These are phyloP conservation scores for Vickermania spadyakhi DNA, from an alignment of 208 protist species.

Conservation along the genomic window DNA sequence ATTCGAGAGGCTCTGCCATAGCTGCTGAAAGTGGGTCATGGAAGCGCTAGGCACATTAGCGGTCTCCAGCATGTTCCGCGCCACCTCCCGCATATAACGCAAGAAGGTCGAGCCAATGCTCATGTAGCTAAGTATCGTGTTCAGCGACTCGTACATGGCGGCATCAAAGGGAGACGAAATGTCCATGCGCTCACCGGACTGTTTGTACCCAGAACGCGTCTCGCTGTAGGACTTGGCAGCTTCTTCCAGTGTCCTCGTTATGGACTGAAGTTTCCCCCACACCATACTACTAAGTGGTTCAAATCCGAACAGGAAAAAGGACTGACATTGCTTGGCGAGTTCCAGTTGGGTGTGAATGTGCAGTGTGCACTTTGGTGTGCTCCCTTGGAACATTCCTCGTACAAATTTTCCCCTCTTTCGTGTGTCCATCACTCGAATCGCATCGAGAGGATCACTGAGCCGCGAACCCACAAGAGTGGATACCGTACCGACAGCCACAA, in stretches of 20 bases:
- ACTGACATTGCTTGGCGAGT: conserved; percentile 64
- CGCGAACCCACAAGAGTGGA: conserved; percentile 50
- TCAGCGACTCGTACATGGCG: conserved; percentile 32
- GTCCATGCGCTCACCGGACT: conserved; percentile 55
- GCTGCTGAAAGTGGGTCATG: conserved; percentile 43
- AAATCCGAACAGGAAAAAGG: conserved; percentile 77
- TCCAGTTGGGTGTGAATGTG: conserved; percentile 72
- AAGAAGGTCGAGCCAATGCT: conserved; percentile 47
- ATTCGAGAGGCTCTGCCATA: conserved; percentile 66
- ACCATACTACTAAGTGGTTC: conserved; percentile 69
- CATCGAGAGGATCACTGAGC: conserved; percentile 67
- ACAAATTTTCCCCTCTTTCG: conserved; percentile 72
- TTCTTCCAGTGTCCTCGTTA: conserved; percentile 29
- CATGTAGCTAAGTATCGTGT: conserved; percentile 53
- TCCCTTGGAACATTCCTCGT: conserved; percentile 61
- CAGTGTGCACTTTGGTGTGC: conserved; percentile 37
- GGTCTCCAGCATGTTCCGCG: conserved; percentile 36
- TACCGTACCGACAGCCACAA: conserved; percentile 41
- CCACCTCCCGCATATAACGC: conserved; percentile 56
- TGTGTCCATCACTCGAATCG: conserved; percentile 63
- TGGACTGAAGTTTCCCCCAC: conserved; percentile 26
- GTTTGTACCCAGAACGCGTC: conserved; percentile 37
- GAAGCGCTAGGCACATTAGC: conserved; percentile 17
- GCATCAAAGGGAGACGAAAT: conserved; percentile 44
- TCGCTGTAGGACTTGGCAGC: conserved; percentile 59